These are phyloP conservation scores for Paecilomyces formosus DNA, from an alignment of 2,329 filamentous ascomycete species.

Conservation along the genomic window DNA sequence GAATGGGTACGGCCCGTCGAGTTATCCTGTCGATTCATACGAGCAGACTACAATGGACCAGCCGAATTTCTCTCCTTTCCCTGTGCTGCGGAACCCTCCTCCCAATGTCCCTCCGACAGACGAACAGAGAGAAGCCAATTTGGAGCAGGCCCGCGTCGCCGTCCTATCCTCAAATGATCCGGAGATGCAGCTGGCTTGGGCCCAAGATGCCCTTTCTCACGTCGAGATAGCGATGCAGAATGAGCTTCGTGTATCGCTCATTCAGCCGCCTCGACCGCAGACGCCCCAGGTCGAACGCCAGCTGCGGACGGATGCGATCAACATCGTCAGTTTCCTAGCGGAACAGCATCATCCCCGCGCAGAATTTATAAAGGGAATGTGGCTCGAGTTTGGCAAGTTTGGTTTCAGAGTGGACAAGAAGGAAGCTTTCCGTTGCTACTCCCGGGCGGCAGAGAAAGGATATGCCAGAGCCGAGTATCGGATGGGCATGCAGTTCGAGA, in stretches of 20 bases:
- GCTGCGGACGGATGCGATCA: constrained; percentile 78
- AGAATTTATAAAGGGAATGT: constrained; percentile 90
- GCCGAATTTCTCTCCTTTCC: constrained; percentile 87
- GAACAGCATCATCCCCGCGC: constrained; percentile 90
- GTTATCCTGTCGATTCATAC: constrained; percentile 32
- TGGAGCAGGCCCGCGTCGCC: constrained; percentile 74
- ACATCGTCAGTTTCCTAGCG: constrained; percentile 82
- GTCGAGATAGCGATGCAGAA: constrained; percentile 78
- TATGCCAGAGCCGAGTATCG: constrained; percentile 88
- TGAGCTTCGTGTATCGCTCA: constrained; percentile 57
- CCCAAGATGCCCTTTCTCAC: constrained; percentile 82
- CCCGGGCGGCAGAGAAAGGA: constrained; percentile 74
- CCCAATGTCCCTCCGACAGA: constrained; percentile 89
- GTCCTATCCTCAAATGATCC: constrained; percentile 92
- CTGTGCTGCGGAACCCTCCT: constrained; percentile 67
- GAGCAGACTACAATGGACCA: constrained; percentile 46
- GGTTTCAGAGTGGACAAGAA: constrained; percentile 85
- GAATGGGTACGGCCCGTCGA: background rate
- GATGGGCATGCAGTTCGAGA: constrained; percentile 97
- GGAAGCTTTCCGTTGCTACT: constrained; percentile 84
- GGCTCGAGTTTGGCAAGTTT: constrained; percentile 97
- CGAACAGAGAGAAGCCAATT: constrained; percentile 83
- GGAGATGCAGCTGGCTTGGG: constrained; percentile 94
- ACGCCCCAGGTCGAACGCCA: constrained; percentile 88
- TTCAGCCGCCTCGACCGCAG: constrained; percentile 55